Percentiles rank a stretch among this genome's conserved stretches.
Evolutionary conservation across 2,329 filamentous ascomycete species (phyloP).

Genomic region (Pseudogymnoascus sp.): DNA sequence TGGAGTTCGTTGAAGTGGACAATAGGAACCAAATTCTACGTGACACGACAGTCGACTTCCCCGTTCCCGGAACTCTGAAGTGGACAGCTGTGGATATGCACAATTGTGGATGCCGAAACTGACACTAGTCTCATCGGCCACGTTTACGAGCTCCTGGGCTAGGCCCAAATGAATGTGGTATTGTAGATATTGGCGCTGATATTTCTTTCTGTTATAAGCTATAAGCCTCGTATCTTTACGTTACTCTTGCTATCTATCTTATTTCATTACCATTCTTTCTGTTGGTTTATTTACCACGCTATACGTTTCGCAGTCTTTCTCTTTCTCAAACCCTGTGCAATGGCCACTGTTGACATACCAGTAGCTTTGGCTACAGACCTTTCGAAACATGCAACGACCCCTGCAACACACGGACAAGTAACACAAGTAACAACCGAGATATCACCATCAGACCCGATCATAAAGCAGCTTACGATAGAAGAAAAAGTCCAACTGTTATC

Average conservation of each 20-base stretch:
- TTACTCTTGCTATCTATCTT: background rate
- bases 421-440: background rate
- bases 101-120: background rate
- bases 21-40: background rate
- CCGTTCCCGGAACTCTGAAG: background rate
- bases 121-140: no score
- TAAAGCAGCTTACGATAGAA: constrained; percentile 26
- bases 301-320: background rate
- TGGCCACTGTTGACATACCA: background rate
- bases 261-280: background rate
- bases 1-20: background rate
- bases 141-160: background rate
- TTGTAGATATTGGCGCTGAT: background rate
- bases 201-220: background rate
- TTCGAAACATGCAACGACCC: background rate
- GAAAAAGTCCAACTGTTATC: constrained; percentile 29
- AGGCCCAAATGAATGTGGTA: background rate
- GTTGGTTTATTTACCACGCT: background rate
- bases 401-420: background rate
- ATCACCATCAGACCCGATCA: background rate
- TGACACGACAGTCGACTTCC: background rate
- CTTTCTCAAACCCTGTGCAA: background rate
- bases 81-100: background rate
- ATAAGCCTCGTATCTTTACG: background rate
- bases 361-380: background rate